These are phyloP conservation scores for Immersiella caudata DNA, from an alignment of 495 filamentous ascomycete genomes.

Conservation along the genomic window DNA sequence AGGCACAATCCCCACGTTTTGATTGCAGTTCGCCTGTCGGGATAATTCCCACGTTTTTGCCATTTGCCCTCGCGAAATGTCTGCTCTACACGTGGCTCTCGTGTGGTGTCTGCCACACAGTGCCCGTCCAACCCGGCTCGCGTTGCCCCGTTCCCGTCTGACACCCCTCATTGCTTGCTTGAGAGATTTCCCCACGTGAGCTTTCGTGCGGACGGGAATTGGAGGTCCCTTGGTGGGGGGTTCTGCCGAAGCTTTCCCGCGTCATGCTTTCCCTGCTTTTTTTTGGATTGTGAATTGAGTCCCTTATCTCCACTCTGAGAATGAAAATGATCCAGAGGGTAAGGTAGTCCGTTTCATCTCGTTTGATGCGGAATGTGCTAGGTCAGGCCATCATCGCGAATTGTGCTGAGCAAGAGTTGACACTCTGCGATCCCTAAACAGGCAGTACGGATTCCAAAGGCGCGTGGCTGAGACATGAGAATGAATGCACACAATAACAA, in stretches of 20 bases:
- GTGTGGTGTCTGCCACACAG: neutral
- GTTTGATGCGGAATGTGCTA: neutral
- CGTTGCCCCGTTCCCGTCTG: neutral
- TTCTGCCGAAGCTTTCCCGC: neutral
- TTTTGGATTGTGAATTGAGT: neutral
- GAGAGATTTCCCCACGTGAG: constrained; percentile 1
- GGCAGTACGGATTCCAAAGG: neutral
- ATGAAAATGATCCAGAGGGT: neutral
- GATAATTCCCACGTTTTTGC: constrained; percentile 8
- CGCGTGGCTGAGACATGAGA: neutral
- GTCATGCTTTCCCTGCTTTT: neutral
- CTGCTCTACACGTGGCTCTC: neutral
- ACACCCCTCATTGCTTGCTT: neutral
- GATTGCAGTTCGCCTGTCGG: constrained; percentile 1
- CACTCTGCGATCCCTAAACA: neutral
- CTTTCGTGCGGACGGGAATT: neutral
- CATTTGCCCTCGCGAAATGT: neutral
- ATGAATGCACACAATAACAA: neutral
- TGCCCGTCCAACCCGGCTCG: neutral
- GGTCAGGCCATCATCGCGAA: neutral
- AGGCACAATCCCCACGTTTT: constrained; percentile 4
- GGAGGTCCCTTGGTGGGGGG: constrained; percentile 9
- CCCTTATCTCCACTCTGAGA: neutral
- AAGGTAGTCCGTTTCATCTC: neutral
- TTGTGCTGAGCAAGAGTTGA: too few relatives aligned